A percentile compares a stretch with the other conserved stretches of the same genome.
phyloP scores from a whole-genome alignment of 345 rosid genomes.

The Erysimum cheiranthoides region DNA sequence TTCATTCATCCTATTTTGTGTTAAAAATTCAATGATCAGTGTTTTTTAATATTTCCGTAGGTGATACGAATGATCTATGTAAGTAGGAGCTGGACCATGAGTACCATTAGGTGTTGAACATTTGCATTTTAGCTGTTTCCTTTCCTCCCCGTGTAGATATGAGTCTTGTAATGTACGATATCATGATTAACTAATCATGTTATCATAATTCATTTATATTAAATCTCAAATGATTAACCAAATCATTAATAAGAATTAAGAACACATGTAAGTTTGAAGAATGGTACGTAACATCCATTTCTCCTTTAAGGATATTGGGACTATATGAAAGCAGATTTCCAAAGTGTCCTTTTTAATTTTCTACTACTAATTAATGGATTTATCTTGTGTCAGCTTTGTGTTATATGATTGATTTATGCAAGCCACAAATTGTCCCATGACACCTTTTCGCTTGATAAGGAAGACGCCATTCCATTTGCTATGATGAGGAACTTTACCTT shows the following conservation, averaged over 20 bases:
- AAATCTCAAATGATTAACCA: constrained; percentile 5
- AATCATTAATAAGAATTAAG: constrained; percentile 4
- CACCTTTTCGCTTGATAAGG: constrained; percentile 40
- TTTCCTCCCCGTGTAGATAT: constrained; percentile 22
- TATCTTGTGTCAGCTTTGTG: constrained; percentile 33
- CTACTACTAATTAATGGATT: background rate
- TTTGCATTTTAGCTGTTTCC: constrained; percentile 26
- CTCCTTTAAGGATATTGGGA: constrained; percentile 18
- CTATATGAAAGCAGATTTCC: background rate
- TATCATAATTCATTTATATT: background rate
- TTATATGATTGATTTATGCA: constrained; percentile 32
- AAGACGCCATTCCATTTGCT: constrained; percentile 45
- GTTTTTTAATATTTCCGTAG: background rate
- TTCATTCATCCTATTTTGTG: background rate
- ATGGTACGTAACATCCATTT: constrained; percentile 36
- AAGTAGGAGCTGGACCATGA: constrained; percentile 21
- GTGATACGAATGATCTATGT: constrained; percentile 16
- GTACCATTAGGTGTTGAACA: constrained; percentile 33
- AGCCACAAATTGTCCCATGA: constrained; percentile 41
- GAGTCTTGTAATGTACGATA: constrained; percentile 24
- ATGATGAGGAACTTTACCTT: constrained; percentile 37
- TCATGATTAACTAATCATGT: constrained; percentile 33
- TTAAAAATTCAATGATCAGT: background rate
- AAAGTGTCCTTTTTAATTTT: background rate
- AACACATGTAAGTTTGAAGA: constrained; percentile 32